Evolutionary conservation across 2,329 filamentous ascomycete genomes (phyloP).

Genomic region (Phyllosticta citribraziliensis): DNA sequence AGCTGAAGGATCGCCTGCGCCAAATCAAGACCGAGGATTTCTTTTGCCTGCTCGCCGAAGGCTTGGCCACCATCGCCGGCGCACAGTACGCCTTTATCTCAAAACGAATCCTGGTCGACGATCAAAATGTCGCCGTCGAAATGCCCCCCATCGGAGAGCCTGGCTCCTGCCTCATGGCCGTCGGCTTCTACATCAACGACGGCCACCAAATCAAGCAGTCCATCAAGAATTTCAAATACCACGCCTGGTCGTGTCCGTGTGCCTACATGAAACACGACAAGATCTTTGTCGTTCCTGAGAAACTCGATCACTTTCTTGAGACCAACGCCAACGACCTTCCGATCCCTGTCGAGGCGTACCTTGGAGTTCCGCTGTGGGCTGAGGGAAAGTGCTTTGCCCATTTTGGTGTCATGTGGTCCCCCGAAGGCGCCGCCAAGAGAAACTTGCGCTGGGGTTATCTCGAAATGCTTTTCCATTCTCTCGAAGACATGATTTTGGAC

Average conservation of each 20-base stretch:
- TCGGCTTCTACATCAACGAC: slow-evolving; percentile 57
- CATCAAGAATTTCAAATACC: slow-evolving; percentile 53
- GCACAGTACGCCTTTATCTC: slow-evolving; percentile 61
- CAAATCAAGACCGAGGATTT: slow-evolving; percentile 48
- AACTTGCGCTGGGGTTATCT: slow-evolving; percentile 55
- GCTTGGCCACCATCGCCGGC: slow-evolving; percentile 51
- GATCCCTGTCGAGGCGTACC: slow-evolving; percentile 54
- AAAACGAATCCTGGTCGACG: slow-evolving; percentile 51
- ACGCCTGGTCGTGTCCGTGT: slow-evolving; percentile 55
- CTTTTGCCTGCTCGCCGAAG: slow-evolving; percentile 55
- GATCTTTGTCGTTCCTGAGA: slow-evolving; percentile 57
- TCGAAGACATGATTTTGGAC: slow-evolving; percentile 57
- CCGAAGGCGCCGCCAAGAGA: slow-evolving; percentile 47
- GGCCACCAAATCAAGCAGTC: slow-evolving; percentile 44
- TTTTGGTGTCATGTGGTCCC: slow-evolving; percentile 63
- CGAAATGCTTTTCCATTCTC: slow-evolving; percentile 57
- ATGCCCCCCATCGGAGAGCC: slow-evolving; percentile 52
- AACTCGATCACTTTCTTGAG: slow-evolving; percentile 47
- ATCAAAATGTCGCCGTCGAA: slow-evolving; percentile 48
- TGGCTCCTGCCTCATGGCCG: slow-evolving; percentile 53
- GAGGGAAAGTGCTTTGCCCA: slow-evolving; percentile 58
- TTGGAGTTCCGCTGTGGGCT: slow-evolving; percentile 56
- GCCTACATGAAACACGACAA: slow-evolving; percentile 63
- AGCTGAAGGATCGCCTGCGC: slow-evolving; percentile 48
- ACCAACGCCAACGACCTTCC: slow-evolving; percentile 53